Conservation (phyloP, 352 stramenopile species). For the Globisporangium canariense region DNA sequence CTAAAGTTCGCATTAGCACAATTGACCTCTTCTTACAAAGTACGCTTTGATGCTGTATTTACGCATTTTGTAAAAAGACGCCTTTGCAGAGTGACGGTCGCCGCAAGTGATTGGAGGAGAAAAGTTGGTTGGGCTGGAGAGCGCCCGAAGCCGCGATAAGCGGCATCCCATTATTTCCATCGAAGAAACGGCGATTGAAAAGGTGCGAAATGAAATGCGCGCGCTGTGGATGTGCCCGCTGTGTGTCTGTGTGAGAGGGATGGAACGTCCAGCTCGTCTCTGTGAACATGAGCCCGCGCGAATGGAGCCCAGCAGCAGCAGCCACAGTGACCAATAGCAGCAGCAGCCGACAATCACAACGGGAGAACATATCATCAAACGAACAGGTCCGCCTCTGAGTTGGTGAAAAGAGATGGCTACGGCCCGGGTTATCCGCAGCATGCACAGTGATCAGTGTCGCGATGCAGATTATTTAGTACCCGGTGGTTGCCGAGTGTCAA, state of each 20-base stretch:
- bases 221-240: neutral
- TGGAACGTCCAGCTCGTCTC: neutral
- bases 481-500: neutral
- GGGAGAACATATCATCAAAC: neutral
- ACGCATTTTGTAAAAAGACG: conserved; percentile 5
- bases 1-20: neutral
- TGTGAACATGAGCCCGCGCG: neutral
- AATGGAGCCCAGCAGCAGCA: neutral
- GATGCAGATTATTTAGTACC: neutral
- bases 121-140: conserved; percentile 23
- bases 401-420: conserved; percentile 1
- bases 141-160: conserved; percentile 13
- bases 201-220: conserved; percentile 26
- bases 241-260: neutral
- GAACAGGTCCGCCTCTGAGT: conserved; percentile 3
- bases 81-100: conserved; percentile 38
- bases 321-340: neutral
- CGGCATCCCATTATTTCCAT: conserved; percentile 85
- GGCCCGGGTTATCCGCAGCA: neutral
- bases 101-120: conserved; percentile 77
- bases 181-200: conserved; percentile 69
- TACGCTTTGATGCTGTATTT: neutral
- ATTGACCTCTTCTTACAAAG: conserved; percentile 4
- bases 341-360: neutral
- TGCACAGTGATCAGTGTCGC: neutral